Percentiles rank a stretch among this genome's conserved stretches.
Evolutionary conservation across 495 filamentous ascomycete species (phyloP).

Genomic region (Aspergillus mulundensis): DNA sequence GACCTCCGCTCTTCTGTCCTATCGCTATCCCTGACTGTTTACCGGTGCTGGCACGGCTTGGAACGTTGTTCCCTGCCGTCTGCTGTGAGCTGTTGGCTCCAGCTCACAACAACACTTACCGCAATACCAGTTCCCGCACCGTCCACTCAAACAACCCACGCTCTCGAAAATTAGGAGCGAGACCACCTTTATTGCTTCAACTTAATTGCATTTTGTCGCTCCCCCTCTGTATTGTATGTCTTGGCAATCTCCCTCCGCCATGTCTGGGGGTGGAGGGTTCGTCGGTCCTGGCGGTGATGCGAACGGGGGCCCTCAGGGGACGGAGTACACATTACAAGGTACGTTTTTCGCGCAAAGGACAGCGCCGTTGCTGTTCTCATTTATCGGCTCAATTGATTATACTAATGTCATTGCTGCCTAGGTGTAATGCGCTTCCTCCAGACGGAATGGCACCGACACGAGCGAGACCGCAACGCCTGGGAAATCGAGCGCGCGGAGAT

Average conservation of each 20-base stretch:
- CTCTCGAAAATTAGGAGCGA: constrained; percentile 4
- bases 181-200: not conserved
- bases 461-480: constrained; percentile 97
- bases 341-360: constrained; percentile 16
- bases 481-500: constrained; percentile 99
- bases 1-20: not conserved
- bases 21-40: constrained; percentile 8
- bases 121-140: constrained; percentile 10
- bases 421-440: constrained; percentile 99
- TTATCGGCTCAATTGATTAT: not conserved
- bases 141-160: not conserved
- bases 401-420: constrained; percentile 31
- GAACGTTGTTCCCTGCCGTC: constrained; percentile 25
- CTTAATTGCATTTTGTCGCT: not conserved
- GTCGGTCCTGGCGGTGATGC: constrained; percentile 51
- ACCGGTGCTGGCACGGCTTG: constrained; percentile 23
- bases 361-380: not conserved
- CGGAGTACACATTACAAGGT: constrained; percentile 99
- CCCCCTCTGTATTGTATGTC: constrained; percentile 40
- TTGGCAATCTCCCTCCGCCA: constrained; percentile 60
- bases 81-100: constrained; percentile 15
- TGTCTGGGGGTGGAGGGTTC: constrained; percentile 62
- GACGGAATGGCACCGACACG: constrained; percentile 98
- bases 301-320: constrained; percentile 65
- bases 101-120: constrained; percentile 18